Evolutionary conservation across 257 asterid genomes (phyloP), one percentile per base, ranked within the genome.

Genomic region (Jacaranda mimosifolia): DNA sequence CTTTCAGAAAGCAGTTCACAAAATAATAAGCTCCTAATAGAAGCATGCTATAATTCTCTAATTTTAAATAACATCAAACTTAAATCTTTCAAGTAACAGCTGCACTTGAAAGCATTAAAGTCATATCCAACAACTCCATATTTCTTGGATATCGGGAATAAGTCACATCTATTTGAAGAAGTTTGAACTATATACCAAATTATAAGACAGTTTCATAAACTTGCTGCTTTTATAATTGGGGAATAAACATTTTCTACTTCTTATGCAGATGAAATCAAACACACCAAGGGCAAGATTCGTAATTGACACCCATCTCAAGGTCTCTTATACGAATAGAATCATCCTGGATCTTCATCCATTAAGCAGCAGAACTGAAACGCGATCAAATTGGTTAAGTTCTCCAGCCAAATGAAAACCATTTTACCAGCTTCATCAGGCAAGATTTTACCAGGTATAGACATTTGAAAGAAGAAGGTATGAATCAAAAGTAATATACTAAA

Each of bases 341-440:
- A 32, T 6, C 13, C 18, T 51, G 43, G 17, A 13, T 6, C 51
- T 60, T 52, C 26, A 53, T 45, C 39, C 19, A 36, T n/a, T 32
- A 65, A 18, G 38, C 40, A 72, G 46, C 21, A 9, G 68, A 46
- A 43, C 5, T 7, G 51, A 79, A 52, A 68, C 68, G 11, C 9
- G 32, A 78, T 70, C 75, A 78, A 51, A 52, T 45, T 63, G 79
- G 69, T 57, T 56, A 71, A 63, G 68, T 73, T 55, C 76, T 72
- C 48, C 48, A 40, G 80, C 64, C 21, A 64, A 59, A 11, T 18
- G 77, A 55, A 73, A 18, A 60, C 68, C 17, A 36, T 35, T 35
- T 18, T 26, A 42, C 56, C 63, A 19, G 35, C 42, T 77, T 73
- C 71, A 49, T 5, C 63, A 32, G 70, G 56, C 3, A 11, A 8